These are phyloP conservation scores for Beta corolliflora DNA, from an alignment of 179 eudicot species.

Conservation along the genomic window DNA sequence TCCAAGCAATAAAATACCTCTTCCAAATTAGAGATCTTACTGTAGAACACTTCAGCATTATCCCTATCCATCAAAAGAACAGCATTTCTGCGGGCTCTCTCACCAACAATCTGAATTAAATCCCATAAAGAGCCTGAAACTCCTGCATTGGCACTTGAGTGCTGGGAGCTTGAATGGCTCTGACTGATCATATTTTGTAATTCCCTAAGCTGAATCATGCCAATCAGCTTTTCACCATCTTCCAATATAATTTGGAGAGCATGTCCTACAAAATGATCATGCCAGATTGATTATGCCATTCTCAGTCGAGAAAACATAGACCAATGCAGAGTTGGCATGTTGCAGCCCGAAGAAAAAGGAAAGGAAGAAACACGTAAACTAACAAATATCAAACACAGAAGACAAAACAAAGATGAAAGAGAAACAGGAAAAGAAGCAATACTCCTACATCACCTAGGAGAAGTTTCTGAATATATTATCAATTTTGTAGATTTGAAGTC, in stretches of 20 bases:
- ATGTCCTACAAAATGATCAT: slow-evolving; percentile 50
- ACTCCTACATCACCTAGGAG: not conserved
- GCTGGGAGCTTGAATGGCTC: slow-evolving; percentile 46
- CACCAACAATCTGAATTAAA: slow-evolving; percentile 92
- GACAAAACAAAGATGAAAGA: slow-evolving; percentile 1
- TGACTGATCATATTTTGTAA: slow-evolving; percentile 72
- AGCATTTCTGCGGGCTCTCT: slow-evolving; percentile 81
- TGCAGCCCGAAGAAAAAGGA: not conserved
- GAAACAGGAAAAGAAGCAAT: not conserved
- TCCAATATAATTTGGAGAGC: slow-evolving; percentile 89
- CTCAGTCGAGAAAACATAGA: not conserved
- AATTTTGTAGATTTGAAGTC: not conserved
- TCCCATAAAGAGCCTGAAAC: slow-evolving; percentile 89
- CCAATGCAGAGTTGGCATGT: not conserved
- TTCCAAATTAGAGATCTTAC: slow-evolving; percentile 90
- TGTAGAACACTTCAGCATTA: slow-evolving; percentile 92
- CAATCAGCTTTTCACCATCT: slow-evolving; percentile 93
- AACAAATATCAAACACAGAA: not conserved
- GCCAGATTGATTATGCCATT: slow-evolving; percentile 5
- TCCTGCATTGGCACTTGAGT: slow-evolving; percentile 47
- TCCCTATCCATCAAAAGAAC: slow-evolving; percentile 98
- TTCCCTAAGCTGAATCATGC: slow-evolving; percentile 85
- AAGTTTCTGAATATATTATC: not conserved
- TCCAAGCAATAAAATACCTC: slow-evolving; percentile 83
- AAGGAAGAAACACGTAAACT: not conserved